phyloP scores from a whole-genome alignment of 2,329 filamentous ascomycete species.

The Neonectria magnoliae region DNA sequence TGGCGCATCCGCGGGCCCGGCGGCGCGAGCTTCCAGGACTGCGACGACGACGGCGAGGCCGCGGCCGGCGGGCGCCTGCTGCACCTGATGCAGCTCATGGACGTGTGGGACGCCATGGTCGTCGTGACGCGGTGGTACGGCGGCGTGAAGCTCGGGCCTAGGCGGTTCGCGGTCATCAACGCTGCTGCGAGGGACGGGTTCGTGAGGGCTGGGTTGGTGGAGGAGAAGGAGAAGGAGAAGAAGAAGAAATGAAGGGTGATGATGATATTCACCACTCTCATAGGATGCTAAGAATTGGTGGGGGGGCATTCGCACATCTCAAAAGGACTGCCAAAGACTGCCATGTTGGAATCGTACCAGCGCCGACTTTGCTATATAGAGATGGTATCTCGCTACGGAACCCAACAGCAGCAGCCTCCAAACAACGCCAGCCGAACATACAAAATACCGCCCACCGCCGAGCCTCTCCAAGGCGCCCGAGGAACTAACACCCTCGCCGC shows the following conservation, averaged over 20 bases:
- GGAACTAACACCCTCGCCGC: neutral
- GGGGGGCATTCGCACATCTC: neutral
- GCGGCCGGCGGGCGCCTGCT: slow-evolving; percentile 87
- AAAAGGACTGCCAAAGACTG: neutral
- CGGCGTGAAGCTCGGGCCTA: slow-evolving; percentile 86
- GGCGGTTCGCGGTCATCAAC: slow-evolving; percentile 92
- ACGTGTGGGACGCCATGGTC: slow-evolving; percentile 90
- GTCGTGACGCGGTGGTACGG: slow-evolving; percentile 97
- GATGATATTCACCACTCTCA: neutral
- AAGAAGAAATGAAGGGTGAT: slow-evolving; percentile 42
- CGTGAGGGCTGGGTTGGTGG: slow-evolving; percentile 77
- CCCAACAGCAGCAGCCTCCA: slow-evolving; percentile 24
- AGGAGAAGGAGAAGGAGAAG: slow-evolving; percentile 54
- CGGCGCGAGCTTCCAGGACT: slow-evolving; percentile 79
- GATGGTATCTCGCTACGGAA: slow-evolving; percentile 41
- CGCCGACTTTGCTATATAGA: slow-evolving; percentile 33
- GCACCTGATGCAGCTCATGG: slow-evolving; percentile 94
- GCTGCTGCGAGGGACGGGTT: slow-evolving; percentile 84
- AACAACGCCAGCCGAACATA: slow-evolving; percentile 32
- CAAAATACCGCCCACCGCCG: slow-evolving; percentile 22
- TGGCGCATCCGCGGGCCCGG: slow-evolving; percentile 79
- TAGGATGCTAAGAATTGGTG: neutral
- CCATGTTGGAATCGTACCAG: slow-evolving; percentile 15
- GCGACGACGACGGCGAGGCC: slow-evolving; percentile 94
- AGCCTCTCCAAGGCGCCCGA: neutral